Evolutionary conservation across 306 rosid species (phyloP).

Genomic region (Castanopsis chinensis): DNA sequence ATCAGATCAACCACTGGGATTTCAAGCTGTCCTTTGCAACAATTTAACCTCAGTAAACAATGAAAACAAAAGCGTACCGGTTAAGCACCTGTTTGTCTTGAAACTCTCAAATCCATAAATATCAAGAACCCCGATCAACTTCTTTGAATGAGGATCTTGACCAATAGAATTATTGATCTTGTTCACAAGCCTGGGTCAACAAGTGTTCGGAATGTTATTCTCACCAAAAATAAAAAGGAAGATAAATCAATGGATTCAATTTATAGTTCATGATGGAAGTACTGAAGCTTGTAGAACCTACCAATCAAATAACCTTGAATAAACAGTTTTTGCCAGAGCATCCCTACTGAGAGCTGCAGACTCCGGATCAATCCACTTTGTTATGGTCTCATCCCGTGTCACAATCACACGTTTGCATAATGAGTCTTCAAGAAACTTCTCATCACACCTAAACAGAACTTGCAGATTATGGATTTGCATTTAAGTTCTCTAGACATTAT

Average conservation of each 20-base stretch:
- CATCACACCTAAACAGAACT: conserved; percentile 69
- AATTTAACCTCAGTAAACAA: conserved; percentile 38
- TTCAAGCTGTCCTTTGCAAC: conserved; percentile 19
- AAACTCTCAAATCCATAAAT: conserved; percentile 99
- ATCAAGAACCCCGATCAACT: conserved; percentile 92
- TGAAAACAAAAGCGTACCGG: conserved; percentile 54
- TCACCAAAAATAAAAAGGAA: not conserved
- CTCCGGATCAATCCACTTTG: conserved; percentile 68
- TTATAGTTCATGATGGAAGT: not conserved
- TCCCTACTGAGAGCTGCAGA: conserved; percentile 82
- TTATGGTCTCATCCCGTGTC: conserved; percentile 93
- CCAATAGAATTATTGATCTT: conserved; percentile 90
- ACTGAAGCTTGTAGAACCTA: conserved; percentile 24
- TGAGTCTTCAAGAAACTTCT: conserved; percentile 79
- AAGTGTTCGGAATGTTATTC: conserved; percentile 21
- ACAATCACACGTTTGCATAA: conserved; percentile 88
- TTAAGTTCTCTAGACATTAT: conserved; percentile 13
- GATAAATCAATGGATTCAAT: not conserved
- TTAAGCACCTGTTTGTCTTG: conserved; percentile 99
- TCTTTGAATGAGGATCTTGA: conserved; percentile 76
- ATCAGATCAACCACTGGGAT: conserved; percentile 9
- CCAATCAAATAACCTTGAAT: conserved; percentile 94
- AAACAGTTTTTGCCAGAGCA: conserved; percentile 84
- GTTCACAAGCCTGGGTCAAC: conserved; percentile 74
- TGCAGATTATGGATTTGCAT: conserved; percentile 19